Percentiles rank a stretch among this genome's conserved stretches.
These are phyloP conservation scores for Plectosphaerella cucumerina DNA, from an alignment of 2,329 filamentous ascomycete species.

Conservation along the genomic window DNA sequence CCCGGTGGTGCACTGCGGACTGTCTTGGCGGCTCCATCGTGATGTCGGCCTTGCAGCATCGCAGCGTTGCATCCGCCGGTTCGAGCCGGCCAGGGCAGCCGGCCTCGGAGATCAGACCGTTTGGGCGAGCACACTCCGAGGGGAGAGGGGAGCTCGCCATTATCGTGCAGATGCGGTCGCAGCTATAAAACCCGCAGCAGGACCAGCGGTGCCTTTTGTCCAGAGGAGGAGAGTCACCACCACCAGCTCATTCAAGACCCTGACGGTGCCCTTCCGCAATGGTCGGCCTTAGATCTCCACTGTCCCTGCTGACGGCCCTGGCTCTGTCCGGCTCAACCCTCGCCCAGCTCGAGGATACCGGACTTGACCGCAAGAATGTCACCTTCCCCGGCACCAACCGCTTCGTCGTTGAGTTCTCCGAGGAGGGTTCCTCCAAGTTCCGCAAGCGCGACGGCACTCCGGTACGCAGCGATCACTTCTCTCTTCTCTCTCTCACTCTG, in stretches of 20 bases:
- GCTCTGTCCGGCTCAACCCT: neutral
- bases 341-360: neutral
- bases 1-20: neutral
- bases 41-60: neutral
- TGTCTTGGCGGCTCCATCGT: neutral
- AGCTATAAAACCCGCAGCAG: neutral
- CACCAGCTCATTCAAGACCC: neutral
- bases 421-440: neutral
- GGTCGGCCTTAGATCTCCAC: neutral
- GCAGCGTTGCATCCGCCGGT: neutral
- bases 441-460: neutral
- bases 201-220: neutral
- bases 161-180: no score
- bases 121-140: no score
- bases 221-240: neutral
- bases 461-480: neutral
- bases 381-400: neutral
- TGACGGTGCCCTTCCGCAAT: neutral
- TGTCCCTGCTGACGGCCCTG: neutral
- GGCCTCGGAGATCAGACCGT: no score
- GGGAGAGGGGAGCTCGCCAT: no score
- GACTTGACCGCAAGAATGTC: neutral
- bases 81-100: no score
- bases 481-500: neutral
- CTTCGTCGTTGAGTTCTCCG: slow-evolving; percentile 1